Evolutionary conservation across 805 yeast species (phyloP), one percentile per base, ranked within the genome.

Genomic region (Metschnikowia baotianmanensis): DNA sequence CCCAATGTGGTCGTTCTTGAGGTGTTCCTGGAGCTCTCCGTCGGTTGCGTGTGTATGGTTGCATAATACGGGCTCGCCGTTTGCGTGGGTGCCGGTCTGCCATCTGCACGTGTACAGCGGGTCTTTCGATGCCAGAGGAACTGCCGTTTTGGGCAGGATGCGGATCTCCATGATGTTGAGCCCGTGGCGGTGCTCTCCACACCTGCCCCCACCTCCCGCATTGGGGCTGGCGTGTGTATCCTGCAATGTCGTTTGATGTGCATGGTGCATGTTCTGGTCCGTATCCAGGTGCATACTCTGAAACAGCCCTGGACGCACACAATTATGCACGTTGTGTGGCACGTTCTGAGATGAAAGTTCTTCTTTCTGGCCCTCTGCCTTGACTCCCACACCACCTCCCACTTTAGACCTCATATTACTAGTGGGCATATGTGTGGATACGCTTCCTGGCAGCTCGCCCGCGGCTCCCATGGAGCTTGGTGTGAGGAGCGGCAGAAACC

Each of bases 1-100:
- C 2, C 85, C 84, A 13, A 93, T 69, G 58, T 93, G 99, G 15
- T 62, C 71, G 5, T 67, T 60, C 7, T 80, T 74, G 15, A 93
- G 54, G 61, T 93, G 99, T 5, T 74, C 67, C 27, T 89, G 87
- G 37, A 93, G 68, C 5, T 74, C 83, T 11, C 78, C 77, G 3
- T 84, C 75, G 5, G 74, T 58, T 4, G 54, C 42, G 53, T 86
- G 89, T 2, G 46, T 46, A 32, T 52, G 45, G 28, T 65, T 65
- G 58, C 98, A 93, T 3, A 63, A 42, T 1, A 66, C 52, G 2
- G 71, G 58, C 8, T 54, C 43, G 2, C 71, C 68, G 19, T 45
- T 31, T 5, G 28, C 38, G 37, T 59, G 25, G 7, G 44, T 40
- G 2, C 71, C 69, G 2, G 59, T 40, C 40, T 68, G 65, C 74